Conservation (phyloP, 345 rosid species). For the Mercurialis annua region DNA sequence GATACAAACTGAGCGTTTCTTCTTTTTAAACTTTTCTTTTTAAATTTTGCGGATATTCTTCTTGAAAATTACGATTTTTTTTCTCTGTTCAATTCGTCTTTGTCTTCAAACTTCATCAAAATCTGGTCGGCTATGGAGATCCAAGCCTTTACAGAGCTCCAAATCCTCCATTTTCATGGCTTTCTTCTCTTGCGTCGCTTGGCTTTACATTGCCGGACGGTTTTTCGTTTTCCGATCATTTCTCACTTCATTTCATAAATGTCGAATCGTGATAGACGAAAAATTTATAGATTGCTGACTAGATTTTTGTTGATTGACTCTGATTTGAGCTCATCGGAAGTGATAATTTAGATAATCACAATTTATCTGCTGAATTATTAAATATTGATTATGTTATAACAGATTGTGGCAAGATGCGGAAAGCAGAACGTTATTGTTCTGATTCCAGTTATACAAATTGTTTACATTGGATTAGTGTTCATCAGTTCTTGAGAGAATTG, state of each 20-base stretch:
- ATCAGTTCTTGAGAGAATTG: no score
- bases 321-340: background rate
- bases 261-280: background rate
- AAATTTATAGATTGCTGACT: background rate
- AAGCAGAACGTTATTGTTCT: constrained; percentile 62
- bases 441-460: no score
- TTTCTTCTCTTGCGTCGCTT: constrained; percentile 90
- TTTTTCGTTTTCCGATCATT: constrained; percentile 23
- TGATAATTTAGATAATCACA: background rate
- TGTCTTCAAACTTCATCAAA: no score
- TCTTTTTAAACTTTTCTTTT: no score
- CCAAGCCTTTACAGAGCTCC: constrained; percentile 55
- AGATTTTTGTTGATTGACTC: background rate
- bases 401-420: constrained; percentile 99
- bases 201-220: constrained; percentile 97
- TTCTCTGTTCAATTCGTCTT: no score
- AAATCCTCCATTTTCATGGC: constrained; percentile 69
- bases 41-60: no score
- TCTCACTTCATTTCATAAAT: background rate
- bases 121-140: constrained; percentile 65
- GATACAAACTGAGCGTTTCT: no score
- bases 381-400: no score
- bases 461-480: no score
- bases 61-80: no score
- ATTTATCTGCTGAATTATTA: background rate